Evolutionary conservation across 2,329 filamentous ascomycete species (phyloP).

Genomic region (Botrytis medusae): DNA sequence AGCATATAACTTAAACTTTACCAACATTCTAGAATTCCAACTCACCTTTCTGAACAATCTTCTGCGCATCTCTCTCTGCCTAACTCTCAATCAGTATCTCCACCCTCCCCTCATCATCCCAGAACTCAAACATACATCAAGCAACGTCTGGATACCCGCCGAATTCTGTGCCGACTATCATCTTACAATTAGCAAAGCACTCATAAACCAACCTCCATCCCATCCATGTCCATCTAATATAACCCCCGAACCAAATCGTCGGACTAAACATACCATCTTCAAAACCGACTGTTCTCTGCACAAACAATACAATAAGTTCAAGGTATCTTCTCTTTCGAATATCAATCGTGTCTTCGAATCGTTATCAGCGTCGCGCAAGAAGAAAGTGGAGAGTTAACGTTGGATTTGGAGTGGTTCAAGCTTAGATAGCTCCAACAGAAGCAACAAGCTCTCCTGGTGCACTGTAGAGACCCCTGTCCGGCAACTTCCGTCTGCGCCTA

Average conservation of each 20-base stretch:
- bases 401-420: constrained; percentile 21
- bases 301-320: neutral
- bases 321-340: constrained; percentile 20
- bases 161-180: constrained; percentile 94
- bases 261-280: constrained; percentile 34
- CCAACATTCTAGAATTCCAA: constrained; percentile 22
- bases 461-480: constrained; percentile 29
- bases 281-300: constrained; percentile 20
- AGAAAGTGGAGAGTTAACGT: constrained; percentile 17
- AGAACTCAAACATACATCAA: constrained; percentile 70
- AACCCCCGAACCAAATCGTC: neutral
- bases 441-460: constrained; percentile 27
- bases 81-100: constrained; percentile 42
- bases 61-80: constrained; percentile 97
- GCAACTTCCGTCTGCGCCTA: constrained; percentile 29
- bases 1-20: constrained; percentile 30
- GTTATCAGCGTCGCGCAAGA: constrained; percentile 15
- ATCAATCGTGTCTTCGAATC: constrained; percentile 23
- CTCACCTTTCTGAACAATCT: constrained; percentile 95
- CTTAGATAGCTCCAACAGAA: constrained; percentile 28
- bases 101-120: neutral
- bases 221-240: constrained; percentile 15
- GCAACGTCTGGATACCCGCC: constrained; percentile 94
- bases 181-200: constrained; percentile 26
- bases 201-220: neutral